Evolutionary conservation across 2,329 filamentous ascomycete genomes (phyloP).

Genomic region (Phyllosticta citribraziliensis): DNA sequence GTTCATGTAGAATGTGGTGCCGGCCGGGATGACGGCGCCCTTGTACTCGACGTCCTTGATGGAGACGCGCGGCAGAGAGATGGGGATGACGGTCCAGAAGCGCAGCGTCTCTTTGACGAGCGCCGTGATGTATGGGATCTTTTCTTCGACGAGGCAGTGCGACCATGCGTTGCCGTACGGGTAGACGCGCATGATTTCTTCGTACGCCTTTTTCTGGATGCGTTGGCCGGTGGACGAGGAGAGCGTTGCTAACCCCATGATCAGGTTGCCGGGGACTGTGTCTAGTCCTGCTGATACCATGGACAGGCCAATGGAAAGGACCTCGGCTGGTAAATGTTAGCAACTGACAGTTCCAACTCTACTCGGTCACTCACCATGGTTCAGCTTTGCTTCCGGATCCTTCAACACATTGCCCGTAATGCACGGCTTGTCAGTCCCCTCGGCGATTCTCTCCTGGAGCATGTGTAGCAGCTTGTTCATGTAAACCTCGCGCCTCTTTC

Average conservation of each 20-base stretch:
- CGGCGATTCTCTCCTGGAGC: conserved; percentile 50
- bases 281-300: conserved; percentile 77
- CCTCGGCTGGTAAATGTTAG: conserved; percentile 46
- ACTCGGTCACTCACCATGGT: conserved; percentile 41
- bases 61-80: conserved; percentile 62
- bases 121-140: conserved; percentile 66
- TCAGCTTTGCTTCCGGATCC: conserved; percentile 58
- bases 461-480: conserved; percentile 49
- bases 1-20: conserved; percentile 74
- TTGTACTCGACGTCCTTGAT: conserved; percentile 65
- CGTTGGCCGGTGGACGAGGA: conserved; percentile 56
- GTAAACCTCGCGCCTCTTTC: conserved; percentile 58
- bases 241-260: conserved; percentile 70
- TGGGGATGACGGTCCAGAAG: conserved; percentile 71
- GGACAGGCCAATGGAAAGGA: conserved; percentile 71
- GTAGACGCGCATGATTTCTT: conserved; percentile 61
- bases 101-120: conserved; percentile 69
- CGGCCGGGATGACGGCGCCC: conserved; percentile 57
- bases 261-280: conserved; percentile 68
- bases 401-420: conserved; percentile 63
- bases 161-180: conserved; percentile 69
- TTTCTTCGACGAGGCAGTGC: conserved; percentile 61
- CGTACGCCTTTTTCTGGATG: conserved; percentile 60
- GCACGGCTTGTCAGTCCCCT: conserved; percentile 57
- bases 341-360: conserved; percentile 9